Percentiles rank a stretch among this genome's conserved stretches.
Conservation (phyloP, 345 rosid species). For the Erysimum cheiranthoides region DNA sequence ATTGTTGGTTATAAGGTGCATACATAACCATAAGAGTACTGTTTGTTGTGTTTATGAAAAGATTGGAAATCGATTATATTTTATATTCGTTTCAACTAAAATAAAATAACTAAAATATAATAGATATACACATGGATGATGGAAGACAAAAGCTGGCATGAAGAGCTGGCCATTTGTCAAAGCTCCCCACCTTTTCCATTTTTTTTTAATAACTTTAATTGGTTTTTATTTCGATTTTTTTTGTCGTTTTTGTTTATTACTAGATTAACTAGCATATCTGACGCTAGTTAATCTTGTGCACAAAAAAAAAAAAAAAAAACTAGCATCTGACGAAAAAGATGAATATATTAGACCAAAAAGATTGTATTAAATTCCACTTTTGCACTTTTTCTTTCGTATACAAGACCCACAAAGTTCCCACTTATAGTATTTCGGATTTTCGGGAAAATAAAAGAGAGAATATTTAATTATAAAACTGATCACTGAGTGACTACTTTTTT, state of each 20-base stretch:
- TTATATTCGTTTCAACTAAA: not conserved
- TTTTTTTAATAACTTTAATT: not conserved
- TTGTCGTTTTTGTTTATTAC: constrained; percentile 32
- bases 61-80: not conserved
- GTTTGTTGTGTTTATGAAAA: constrained; percentile 7
- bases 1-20: not conserved
- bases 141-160: constrained; percentile 48
- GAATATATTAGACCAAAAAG: constrained; percentile 9
- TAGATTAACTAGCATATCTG: too few species aligned
- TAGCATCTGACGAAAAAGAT: constrained; percentile 10
- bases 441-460: not conserved
- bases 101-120: too few species aligned
- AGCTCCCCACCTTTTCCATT: constrained; percentile 31
- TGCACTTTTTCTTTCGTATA: constrained; percentile 3
- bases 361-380: constrained; percentile 24
- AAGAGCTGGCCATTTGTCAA: constrained; percentile 47
- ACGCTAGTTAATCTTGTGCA: too few species aligned
- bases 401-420: constrained; percentile 20
- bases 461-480: too few species aligned
- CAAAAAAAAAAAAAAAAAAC: too few species aligned
- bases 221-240: not conserved
- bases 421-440: not conserved
- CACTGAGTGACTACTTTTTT: too few species aligned
- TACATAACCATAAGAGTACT: not conserved
- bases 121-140: constrained; percentile 46